Conservation (phyloP, 306 rosid species). For the Elaeagnus macrophylla region DNA sequence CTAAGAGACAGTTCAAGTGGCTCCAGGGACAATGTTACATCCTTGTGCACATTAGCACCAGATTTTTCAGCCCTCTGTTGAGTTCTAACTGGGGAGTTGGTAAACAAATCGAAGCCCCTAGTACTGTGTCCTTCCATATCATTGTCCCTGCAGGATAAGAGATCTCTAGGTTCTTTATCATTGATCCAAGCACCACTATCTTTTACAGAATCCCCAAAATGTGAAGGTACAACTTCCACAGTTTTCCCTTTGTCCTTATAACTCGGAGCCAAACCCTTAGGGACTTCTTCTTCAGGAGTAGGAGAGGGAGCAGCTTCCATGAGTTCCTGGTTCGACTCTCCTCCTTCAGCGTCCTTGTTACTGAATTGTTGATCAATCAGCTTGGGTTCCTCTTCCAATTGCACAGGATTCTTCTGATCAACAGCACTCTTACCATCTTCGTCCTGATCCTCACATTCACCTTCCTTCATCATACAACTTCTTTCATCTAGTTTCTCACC, state of each 20-base stretch:
- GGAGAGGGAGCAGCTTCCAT: conserved; percentile 32
- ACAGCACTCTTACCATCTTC: conserved; percentile 21
- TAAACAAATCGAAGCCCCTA: conserved; percentile 79
- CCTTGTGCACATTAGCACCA: conserved; percentile 39
- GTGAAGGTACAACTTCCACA: conserved; percentile 36
- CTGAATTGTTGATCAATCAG: conserved; percentile 36
- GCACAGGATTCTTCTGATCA: conserved; percentile 18
- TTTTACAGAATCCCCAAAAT: conserved; percentile 38
- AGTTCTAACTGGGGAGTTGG: conserved; percentile 71
- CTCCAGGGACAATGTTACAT: conserved; percentile 47
- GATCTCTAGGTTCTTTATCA: conserved; percentile 45
- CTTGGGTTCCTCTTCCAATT: conserved; percentile 26
- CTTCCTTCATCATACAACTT: conserved; percentile 18
- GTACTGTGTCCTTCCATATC: conserved; percentile 81
- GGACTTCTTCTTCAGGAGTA: conserved; percentile 19
- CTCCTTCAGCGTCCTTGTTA: conserved; percentile 26
- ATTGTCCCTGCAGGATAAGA: conserved; percentile 30
- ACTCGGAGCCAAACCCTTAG: conserved; percentile 25
- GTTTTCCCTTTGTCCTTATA: conserved; percentile 83
- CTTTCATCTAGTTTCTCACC: conserved; percentile 17
- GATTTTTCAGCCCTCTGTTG: conserved; percentile 43
- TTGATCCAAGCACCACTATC: conserved; percentile 39
- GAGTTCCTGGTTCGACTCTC: conserved; percentile 31
- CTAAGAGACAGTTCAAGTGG: conserved; percentile 89
- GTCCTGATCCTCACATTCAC: conserved; percentile 14